A percentile compares a stretch with the other conserved stretches of the same genome.
Evolutionary conservation across 768 basidiomycete species (phyloP).

Genomic region (Lactifluus hygrophoroides): DNA sequence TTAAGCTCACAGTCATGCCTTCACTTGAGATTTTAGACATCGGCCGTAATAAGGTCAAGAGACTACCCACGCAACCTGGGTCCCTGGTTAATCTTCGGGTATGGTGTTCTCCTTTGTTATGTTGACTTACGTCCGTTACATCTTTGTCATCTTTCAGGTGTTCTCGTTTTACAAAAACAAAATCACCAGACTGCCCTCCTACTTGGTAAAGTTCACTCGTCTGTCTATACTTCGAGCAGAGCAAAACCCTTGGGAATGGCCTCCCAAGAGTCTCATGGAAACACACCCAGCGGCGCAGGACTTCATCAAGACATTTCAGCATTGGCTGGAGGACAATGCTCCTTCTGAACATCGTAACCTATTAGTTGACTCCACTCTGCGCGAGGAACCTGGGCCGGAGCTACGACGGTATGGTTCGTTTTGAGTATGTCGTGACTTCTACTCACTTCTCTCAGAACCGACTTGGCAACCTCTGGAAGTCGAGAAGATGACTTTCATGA

Average conservation of each 20-base stretch:
- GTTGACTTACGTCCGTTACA: background rate
- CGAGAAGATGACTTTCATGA: background rate
- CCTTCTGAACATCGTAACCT: conserved; percentile 29
- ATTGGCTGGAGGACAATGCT: conserved; percentile 60
- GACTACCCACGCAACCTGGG: conserved; percentile 73
- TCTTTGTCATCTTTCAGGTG: conserved; percentile 41
- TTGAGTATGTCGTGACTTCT: background rate
- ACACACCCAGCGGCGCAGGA: conserved; percentile 45
- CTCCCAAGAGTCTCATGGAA: conserved; percentile 53
- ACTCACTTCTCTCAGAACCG: conserved; percentile 24
- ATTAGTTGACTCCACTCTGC: conserved; percentile 43
- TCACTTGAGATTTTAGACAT: conserved; percentile 92
- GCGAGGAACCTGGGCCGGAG: conserved; percentile 34
- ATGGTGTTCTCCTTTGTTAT: conserved; percentile 19
- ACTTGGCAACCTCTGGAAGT: background rate
- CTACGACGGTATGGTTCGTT: conserved; percentile 29
- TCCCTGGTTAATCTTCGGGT: conserved; percentile 70
- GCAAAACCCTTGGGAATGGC: conserved; percentile 93
- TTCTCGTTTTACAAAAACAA: conserved; percentile 84
- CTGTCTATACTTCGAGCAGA: conserved; percentile 80
- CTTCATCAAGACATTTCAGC: conserved; percentile 65
- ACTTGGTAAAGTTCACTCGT: conserved; percentile 61
- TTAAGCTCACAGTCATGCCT: conserved; percentile 72
- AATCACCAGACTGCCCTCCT: conserved; percentile 68
- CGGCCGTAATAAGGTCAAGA: conserved; percentile 82